Evolutionary conservation across 495 filamentous ascomycete species (phyloP).

Genomic region (Hypoxylon intermedium): DNA sequence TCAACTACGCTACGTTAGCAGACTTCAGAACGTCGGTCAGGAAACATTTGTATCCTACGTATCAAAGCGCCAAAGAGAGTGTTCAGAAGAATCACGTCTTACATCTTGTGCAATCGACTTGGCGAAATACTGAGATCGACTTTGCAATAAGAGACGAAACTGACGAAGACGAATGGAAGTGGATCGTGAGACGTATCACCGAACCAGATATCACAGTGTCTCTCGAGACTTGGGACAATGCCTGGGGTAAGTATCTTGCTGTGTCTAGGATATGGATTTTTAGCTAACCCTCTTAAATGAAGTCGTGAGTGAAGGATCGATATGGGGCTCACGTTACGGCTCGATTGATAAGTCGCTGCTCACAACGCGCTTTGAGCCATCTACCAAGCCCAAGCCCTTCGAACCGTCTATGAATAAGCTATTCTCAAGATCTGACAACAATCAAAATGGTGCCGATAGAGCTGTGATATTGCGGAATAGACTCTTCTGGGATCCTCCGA

Average conservation of each 20-base stretch:
- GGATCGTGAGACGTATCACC: slow-evolving; percentile 34
- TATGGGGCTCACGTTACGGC: slow-evolving; percentile 29
- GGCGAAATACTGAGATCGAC: slow-evolving; percentile 5
- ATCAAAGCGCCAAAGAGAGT: not conserved
- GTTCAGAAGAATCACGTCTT: too few relatives aligned
- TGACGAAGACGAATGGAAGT: slow-evolving; percentile 32
- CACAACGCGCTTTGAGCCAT: too few relatives aligned
- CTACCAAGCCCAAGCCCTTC: not conserved
- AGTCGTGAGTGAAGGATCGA: slow-evolving; percentile 6
- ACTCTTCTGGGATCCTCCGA: slow-evolving; percentile 19
- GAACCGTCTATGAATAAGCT: not conserved
- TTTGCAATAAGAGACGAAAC: slow-evolving; percentile 25
- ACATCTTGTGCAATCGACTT: slow-evolving; percentile 14
- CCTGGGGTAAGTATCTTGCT: slow-evolving; percentile 33
- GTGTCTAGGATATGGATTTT: not conserved
- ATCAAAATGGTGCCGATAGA: slow-evolving; percentile 1
- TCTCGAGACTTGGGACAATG: slow-evolving; percentile 6
- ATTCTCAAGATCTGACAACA: slow-evolving; percentile 20
- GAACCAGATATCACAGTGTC: slow-evolving; percentile 29
- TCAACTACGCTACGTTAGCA: not conserved
- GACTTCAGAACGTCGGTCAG: slow-evolving; percentile 13
- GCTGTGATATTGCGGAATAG: slow-evolving; percentile 21
- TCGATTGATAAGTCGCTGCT: too few relatives aligned
- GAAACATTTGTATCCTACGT: slow-evolving; percentile 4
- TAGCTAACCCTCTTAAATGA: slow-evolving; percentile 5